phyloP scores from a whole-genome alignment of 257 asterid species.

The Ballota nigra region DNA sequence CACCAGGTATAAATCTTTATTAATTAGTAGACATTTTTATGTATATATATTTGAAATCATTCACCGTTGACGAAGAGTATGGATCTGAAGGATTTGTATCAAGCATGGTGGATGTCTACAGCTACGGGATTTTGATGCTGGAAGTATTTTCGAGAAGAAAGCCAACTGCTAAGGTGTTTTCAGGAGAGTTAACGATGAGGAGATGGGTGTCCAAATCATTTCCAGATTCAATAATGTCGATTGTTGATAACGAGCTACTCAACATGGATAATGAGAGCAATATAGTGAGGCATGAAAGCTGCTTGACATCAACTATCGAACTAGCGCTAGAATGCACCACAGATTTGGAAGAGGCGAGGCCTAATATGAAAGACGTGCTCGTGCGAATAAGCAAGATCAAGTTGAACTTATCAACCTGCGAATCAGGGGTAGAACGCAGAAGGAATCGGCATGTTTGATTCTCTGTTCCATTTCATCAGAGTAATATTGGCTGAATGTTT shows the following conservation, averaged over 20 bases:
- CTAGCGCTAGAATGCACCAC: background rate
- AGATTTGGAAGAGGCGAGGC: background rate
- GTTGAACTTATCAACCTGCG: no score
- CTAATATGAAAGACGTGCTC: background rate
- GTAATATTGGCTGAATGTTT: no score
- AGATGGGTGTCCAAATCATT: background rate
- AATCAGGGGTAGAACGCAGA: no score
- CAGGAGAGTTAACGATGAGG: slow-evolving; percentile 2
- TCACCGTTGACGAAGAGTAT: background rate
- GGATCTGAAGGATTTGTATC: background rate
- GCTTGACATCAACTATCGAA: background rate
- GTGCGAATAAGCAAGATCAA: no score
- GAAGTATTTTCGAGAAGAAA: background rate
- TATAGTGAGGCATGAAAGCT: background rate
- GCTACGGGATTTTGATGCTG: no score
- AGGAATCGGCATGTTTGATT: no score
- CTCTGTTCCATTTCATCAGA: no score
- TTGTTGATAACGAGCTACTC: background rate
- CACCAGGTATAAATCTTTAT: no score
- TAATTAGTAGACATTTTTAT: no score
- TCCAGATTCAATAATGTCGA: background rate
- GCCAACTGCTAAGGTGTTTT: background rate
- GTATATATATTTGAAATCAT: no score
- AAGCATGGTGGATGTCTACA: slow-evolving; percentile 3
- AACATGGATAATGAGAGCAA: background rate